These are phyloP conservation scores for Gossypium gossypioides DNA, from an alignment of 441 rosid species.

Conservation along the genomic window DNA sequence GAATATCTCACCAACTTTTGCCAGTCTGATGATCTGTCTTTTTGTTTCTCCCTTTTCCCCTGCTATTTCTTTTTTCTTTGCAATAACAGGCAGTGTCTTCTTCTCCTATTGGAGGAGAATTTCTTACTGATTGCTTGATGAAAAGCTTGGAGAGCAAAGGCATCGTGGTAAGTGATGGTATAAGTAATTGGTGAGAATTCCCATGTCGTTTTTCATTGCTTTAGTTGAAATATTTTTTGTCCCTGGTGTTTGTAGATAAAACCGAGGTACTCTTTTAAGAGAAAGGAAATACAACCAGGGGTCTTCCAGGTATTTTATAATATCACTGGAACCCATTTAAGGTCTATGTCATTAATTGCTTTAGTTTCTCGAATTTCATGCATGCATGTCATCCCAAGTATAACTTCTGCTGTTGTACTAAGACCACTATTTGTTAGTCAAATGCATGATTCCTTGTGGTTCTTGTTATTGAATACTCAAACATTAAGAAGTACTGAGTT, in stretches of 20 bases:
- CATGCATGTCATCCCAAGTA: not conserved
- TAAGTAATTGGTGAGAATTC: conserved; percentile 8
- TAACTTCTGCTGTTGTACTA: not conserved
- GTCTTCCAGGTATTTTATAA: conserved; percentile 69
- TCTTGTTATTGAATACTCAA: not conserved
- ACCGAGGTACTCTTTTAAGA: conserved; percentile 94
- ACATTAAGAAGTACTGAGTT: not conserved
- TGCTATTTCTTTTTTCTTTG: not conserved
- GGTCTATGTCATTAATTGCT: not conserved
- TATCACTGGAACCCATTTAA: not conserved
- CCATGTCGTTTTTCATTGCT: conserved; percentile 3
- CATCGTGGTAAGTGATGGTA: conserved; percentile 44
- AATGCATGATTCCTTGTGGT: not conserved
- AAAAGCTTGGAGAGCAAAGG: conserved; percentile 98
- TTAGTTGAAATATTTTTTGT: conserved; percentile 6
- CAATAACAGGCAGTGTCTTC: conserved; percentile 60
- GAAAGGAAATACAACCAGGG: conserved; percentile 83
- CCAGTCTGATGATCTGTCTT: not conserved
- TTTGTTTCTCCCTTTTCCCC: not conserved
- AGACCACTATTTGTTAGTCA: not conserved
- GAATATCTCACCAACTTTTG: not conserved
- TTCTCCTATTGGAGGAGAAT: conserved; percentile 87
- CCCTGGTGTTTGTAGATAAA: conserved; percentile 49
- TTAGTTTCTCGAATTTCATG: conserved; percentile 3
- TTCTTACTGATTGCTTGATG: conserved; percentile 87